Percentiles rank a stretch among this genome's conserved stretches.
Conservation (phyloP, 148 eudicot genomes). For the Rhododendron mucronatum region DNA sequence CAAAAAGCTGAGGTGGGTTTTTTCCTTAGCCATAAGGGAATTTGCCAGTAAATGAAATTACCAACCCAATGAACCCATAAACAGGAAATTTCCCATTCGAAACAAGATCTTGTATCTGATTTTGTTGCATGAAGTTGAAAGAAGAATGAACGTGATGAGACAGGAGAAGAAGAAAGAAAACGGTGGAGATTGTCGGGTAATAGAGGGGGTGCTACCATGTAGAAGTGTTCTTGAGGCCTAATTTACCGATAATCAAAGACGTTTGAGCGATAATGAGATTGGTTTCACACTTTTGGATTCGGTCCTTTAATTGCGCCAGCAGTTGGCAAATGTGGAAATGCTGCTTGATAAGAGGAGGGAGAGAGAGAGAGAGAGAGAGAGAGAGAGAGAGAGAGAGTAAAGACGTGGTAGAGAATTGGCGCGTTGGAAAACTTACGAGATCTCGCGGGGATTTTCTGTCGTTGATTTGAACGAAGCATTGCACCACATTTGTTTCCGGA, state of each 20-base stretch:
- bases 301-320: slow-evolving; percentile 4
- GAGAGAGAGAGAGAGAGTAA: neutral
- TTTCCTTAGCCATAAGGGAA: neutral
- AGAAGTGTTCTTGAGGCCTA: too few relatives aligned
- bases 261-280: neutral
- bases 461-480: neutral
- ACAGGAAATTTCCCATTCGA: neutral
- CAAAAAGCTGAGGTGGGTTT: neutral
- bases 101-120: neutral
- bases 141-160: neutral
- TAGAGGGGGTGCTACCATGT: neutral
- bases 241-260: neutral
- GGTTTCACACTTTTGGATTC: neutral
- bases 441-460: neutral
- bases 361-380: too few relatives aligned
- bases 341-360: neutral
- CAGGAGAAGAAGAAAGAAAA: neutral
- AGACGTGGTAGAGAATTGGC: too few relatives aligned
- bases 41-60: neutral
- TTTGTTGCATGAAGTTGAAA: neutral
- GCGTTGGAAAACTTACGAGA: neutral
- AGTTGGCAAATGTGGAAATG: neutral
- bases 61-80: neutral
- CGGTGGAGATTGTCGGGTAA: neutral
- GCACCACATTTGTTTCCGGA: too few relatives aligned